Base-by-base conservation (phyloP, 1,284 basidiomycete genomes). In the Apiotrichum porosum region DNA sequence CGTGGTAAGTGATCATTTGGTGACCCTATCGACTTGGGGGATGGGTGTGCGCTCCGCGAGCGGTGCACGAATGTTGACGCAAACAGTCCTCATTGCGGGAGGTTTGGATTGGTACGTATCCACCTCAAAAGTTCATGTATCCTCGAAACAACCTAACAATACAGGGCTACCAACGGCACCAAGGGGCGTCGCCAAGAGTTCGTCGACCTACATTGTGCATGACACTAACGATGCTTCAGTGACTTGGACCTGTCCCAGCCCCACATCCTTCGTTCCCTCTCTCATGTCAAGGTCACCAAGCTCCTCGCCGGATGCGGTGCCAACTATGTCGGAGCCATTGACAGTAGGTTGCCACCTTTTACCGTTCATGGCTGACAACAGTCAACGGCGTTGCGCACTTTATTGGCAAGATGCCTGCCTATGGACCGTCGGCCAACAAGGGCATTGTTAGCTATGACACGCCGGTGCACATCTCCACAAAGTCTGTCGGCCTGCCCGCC, bases 201-300 rank as follows among this genome's bases (percentile, higher is more conserved):
- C 28, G 36, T 39, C 15, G 2, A 12, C 3, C 9, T 9, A 1
- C 2, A 17, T 9, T 18, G 26, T 21, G 21, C 15, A 9, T 21
- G 9, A 17, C 17, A 21, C 19, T 37, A 18, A 37, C 40, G 21
- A 22, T 18, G 33, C 3, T n/a, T 22, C 55, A 58, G 69, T 21
- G 36, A 42, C n/a, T 34, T 45, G 28, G 90, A 95, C 76, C 79
- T 97, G 5, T 79, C 83, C 38, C 80, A 85, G 67, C 90, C 92
- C 0, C 82, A 91, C 69, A 89, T 94, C 63, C 79, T 95, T 32
- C 86, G 93, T 44, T 87, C 88, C 0, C 77, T 97, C 22, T 80
- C 82, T 66, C 90, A 93, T 64, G 78, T 94, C 73, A 81, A 84
- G 64, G 78, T 80, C 19, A 73, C 76, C 15, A 85, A 85, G 21